Percentiles rank a stretch among this genome's conserved stretches.
These are phyloP conservation scores for Poa pratensis DNA, from an alignment of 176 grass and related monocot species.

Conservation along the genomic window DNA sequence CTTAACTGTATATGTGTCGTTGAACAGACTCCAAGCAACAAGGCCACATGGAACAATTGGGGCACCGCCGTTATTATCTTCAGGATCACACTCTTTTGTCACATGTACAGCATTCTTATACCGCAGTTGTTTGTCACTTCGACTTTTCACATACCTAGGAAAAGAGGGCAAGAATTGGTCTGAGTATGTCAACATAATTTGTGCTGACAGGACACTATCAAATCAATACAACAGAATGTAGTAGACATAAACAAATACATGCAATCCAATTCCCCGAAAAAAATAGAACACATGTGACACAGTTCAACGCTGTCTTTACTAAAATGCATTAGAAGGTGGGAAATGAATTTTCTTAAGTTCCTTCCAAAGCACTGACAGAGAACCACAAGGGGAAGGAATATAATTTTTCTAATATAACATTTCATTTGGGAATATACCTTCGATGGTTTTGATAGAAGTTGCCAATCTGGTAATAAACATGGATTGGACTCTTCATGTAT, in stretches of 20 bases:
- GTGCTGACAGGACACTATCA: background rate
- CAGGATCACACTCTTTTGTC: constrained; percentile 69
- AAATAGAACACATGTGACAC: background rate
- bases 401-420: background rate
- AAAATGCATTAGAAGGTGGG: background rate
- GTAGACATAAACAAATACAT: constrained; percentile 14
- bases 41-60: constrained; percentile 92
- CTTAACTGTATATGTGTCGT: constrained; percentile 76
- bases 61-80: constrained; percentile 55
- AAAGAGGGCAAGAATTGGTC: constrained; percentile 27
- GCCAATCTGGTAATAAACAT: constrained; percentile 85
- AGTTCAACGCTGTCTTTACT: background rate
- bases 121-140: constrained; percentile 82
- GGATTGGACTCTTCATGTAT: constrained; percentile 77
- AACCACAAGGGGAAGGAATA: constrained; percentile 17
- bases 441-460: constrained; percentile 97
- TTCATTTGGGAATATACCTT: constrained; percentile 52
- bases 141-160: constrained; percentile 88
- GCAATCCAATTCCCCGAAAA: background rate
- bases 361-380: background rate
- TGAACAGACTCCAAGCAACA: constrained; percentile 94
- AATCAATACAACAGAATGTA: constrained; percentile 26
- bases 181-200: constrained; percentile 28
- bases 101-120: constrained; percentile 48
- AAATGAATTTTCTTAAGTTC: constrained; percentile 1